Evolutionary conservation across 768 basidiomycete genomes (phyloP), one percentile per base, ranked within the genome.

Genomic region (Kwoniella bestiolae): DNA sequence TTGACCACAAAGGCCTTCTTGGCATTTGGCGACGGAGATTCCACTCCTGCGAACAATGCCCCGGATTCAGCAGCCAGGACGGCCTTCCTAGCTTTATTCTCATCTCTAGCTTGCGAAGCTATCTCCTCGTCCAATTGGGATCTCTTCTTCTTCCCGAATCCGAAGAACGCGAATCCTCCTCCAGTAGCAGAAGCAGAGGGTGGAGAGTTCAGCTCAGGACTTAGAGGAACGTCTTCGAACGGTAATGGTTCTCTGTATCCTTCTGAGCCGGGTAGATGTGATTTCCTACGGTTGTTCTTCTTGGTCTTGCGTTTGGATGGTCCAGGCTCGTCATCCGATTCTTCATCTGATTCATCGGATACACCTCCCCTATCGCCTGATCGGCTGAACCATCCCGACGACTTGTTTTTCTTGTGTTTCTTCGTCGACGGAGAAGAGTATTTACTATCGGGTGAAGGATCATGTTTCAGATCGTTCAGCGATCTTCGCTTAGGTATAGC

Each of bases 61-160:
- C 76, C 76, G 45, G 57, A 63, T 52, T 78, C 72, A 45, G 67
- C 68, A 5, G 72, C 74, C 32, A 78, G 49, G 18, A 71, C 76
- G 14, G 70, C 76, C 44, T 78, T 75, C 29, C 76, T 65, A 45
- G 74, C 76, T 60, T 71, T 73, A 44, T 75, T 75, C 63, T 78
- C 76, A 52, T 78, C 74, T 46, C 70, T 52, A 18, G 67, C 73
- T 32, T 51, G 55, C 16, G 70, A 72, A 16, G 59, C 64, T 11
- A 64, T 50, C 31, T 71, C 67, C 25, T 70, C 68, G 60, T 67
- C 31, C 23, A 56, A 58, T 25, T 69, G 56, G 29, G 63, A 68
- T 62, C 41, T 64, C 16, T 44, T 62, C 28, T 49, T 46, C 53
- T 46, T 44, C 34, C 49, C 46, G 25, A 25, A 31, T 18, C 62